Conservation (phyloP, 257 asterid genomes). For the Ocimum tenuiflorum region DNA sequence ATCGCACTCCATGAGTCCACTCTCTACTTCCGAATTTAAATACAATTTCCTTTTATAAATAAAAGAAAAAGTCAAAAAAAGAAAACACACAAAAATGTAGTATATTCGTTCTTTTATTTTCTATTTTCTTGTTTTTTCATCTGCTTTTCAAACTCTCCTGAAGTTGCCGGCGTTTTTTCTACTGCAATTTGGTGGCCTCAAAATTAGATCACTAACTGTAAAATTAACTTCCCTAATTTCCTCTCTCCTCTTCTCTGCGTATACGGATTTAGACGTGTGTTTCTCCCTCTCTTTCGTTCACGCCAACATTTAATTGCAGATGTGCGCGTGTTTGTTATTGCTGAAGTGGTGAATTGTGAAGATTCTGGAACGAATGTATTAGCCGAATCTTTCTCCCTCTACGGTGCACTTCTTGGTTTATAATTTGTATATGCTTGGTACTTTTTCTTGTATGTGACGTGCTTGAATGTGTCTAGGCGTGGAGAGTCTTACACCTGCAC, state of each 20-base stretch:
- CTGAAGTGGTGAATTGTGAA: conserved; percentile 32
- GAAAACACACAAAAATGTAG: background rate
- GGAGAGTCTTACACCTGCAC: conserved; percentile 16
- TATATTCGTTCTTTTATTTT: background rate
- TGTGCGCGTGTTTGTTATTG: conserved; percentile 29
- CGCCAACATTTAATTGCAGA: conserved; percentile 27
- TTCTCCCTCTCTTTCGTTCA: conserved; percentile 20
- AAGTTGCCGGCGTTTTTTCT: conserved; percentile 34
- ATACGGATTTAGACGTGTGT: background rate
- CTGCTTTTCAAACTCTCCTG: conserved; percentile 23
- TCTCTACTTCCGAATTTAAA: no score
- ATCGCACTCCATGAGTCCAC: no score
- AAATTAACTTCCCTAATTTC: background rate
- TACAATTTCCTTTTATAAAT: no score
- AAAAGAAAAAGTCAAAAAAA: background rate
- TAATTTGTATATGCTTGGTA: background rate
- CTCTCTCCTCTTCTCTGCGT: background rate
- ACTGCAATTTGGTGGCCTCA: conserved; percentile 19
- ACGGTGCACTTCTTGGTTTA: background rate
- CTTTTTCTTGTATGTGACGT: conserved; percentile 19
- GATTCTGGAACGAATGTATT: conserved; percentile 34
- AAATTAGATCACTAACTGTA: conserved; percentile 21
- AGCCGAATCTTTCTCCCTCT: conserved; percentile 5
- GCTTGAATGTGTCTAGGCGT: conserved; percentile 18
- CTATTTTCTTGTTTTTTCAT: background rate